Conservation (phyloP, 345 rosid species). For the Geranium brycei region DNA sequence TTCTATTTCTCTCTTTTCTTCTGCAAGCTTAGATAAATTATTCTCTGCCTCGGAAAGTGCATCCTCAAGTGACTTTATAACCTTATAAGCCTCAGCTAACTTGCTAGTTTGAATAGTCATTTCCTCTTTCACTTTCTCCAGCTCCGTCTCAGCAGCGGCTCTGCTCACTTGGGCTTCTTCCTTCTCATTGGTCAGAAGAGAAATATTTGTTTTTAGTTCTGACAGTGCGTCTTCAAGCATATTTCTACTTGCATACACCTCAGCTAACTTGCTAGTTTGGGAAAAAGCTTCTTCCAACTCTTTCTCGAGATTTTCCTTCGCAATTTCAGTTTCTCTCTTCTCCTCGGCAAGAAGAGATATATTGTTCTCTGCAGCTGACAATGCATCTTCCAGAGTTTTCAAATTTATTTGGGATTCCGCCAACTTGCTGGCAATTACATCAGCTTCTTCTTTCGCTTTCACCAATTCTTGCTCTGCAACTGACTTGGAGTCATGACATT, state of each 20-base stretch:
- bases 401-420: slow-evolving; percentile 11
- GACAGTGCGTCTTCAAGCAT: too few relatives aligned
- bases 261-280: too few relatives aligned
- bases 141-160: too few relatives aligned
- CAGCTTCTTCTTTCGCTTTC: slow-evolving; percentile 8
- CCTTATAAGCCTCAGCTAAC: slow-evolving; percentile 11
- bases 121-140: slow-evolving; percentile 10
- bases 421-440: slow-evolving; percentile 7
- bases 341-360: slow-evolving; percentile 12
- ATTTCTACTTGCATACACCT: too few relatives aligned
- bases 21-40: slow-evolving; percentile 8
- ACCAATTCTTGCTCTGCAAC: slow-evolving; percentile 9
- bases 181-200: too few relatives aligned
- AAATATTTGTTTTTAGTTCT: too few relatives aligned
- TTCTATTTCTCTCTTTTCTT: slow-evolving; percentile 7
- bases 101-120: slow-evolving; percentile 5
- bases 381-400: slow-evolving; percentile 10
- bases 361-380: slow-evolving; percentile 10
- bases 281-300: neutral
- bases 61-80: slow-evolving; percentile 9
- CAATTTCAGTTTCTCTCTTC: neutral
- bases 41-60: slow-evolving; percentile 9
- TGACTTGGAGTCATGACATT: slow-evolving; percentile 40
- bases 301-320: neutral
- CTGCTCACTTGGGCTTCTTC: too few relatives aligned